Evolutionary conservation across 139 green algal genomes (phyloP).

Genomic region (Raphidocelis subcapitata): DNA sequence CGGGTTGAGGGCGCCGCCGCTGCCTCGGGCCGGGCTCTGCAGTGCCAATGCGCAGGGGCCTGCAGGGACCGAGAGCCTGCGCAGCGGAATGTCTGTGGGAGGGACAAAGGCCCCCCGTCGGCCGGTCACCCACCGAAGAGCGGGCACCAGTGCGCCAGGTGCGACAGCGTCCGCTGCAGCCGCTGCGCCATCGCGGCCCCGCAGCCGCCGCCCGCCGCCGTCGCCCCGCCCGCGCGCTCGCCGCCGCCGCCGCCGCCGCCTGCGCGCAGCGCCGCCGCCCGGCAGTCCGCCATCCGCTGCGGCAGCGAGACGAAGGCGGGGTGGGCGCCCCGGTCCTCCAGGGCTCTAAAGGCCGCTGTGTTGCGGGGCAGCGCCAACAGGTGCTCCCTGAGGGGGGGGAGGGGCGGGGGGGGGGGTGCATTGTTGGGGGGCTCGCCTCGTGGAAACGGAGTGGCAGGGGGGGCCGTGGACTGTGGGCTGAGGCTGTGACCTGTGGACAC

Average conservation of each 20-base stretch:
- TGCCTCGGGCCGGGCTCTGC: no score
- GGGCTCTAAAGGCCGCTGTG: conserved; percentile 38
- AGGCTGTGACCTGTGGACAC: no score
- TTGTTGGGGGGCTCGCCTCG: not conserved
- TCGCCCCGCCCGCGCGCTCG: no score
- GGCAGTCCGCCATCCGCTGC: conserved; percentile 20
- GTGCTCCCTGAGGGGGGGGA: conserved; percentile 39
- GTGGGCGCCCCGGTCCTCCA: conserved; percentile 51
- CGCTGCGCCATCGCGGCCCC: conserved; percentile 28
- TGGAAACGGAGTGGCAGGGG: not conserved
- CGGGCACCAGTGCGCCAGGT: conserved; percentile 67
- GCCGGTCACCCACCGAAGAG: conserved; percentile 38
- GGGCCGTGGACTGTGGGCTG: no score
- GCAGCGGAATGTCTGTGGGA: no score
- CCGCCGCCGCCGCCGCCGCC: not conserved
- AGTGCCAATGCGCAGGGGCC: no score
- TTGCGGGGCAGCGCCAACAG: conserved; percentile 69
- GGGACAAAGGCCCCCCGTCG: no score
- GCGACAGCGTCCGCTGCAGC: conserved; percentile 47
- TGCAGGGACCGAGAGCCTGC: no score
- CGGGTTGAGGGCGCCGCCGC: no score
- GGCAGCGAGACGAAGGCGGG: conserved; percentile 37
- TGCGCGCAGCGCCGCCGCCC: not conserved
- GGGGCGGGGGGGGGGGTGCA: not conserved
- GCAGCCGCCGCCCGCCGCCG: not conserved